Evolutionary conservation across 78 protist species (phyloP).

Genomic region (Isochrysis galbana): DNA sequence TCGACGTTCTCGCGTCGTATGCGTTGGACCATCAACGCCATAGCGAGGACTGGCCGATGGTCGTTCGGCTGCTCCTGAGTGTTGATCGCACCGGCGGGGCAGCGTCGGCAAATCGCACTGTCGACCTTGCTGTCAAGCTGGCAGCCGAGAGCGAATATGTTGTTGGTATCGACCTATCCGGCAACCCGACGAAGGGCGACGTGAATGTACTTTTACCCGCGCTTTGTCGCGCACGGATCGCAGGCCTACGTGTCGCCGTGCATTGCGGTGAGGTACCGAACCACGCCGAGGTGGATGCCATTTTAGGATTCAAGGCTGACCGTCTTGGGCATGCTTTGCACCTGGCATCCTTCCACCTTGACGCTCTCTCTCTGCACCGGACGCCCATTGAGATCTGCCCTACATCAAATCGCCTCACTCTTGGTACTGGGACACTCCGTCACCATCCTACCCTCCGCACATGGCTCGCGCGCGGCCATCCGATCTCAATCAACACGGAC

Average conservation of each 20-base stretch:
- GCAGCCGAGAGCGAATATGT: background rate
- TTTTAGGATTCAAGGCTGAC: background rate
- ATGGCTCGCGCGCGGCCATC: background rate
- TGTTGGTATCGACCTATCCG: constrained; percentile 12
- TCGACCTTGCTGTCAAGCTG: background rate
- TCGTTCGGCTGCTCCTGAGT: background rate
- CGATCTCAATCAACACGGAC: constrained; percentile 15
- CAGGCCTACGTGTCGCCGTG: background rate
- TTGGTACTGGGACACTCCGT: background rate
- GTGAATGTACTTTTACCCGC: background rate
- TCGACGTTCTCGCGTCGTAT: background rate
- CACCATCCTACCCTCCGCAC: background rate
- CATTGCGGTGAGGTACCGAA: background rate
- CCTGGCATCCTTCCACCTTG: background rate
- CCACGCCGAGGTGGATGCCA: background rate
- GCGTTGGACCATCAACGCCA: background rate
- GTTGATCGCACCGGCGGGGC: background rate
- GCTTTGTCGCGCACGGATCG: background rate
- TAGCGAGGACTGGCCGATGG: background rate
- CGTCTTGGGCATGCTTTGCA: constrained; percentile 8
- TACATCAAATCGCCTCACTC: background rate
- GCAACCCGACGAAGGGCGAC: constrained; percentile 1
- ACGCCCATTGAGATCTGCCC: constrained; percentile 25
- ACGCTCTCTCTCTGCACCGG: background rate
- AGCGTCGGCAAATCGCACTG: background rate